phyloP scores from a whole-genome alignment of 306 rosid species.

The Prosopis cineraria region DNA sequence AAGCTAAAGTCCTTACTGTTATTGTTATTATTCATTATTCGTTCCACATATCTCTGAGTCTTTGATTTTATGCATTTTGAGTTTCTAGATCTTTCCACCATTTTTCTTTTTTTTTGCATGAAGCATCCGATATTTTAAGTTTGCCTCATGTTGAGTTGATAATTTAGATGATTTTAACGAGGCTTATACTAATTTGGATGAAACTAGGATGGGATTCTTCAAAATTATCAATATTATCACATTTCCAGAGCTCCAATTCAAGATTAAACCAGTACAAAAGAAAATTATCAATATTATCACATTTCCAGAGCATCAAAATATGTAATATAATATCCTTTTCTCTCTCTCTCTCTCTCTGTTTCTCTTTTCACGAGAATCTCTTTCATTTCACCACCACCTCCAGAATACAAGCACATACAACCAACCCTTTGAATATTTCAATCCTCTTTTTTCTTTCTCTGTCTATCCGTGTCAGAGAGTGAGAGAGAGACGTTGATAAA shows the following conservation, averaged over 20 bases:
- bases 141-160: too few species aligned
- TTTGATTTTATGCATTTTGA: background rate
- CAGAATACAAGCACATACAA: conserved; percentile 3
- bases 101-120: too few species aligned
- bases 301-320: too few species aligned
- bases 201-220: too few species aligned
- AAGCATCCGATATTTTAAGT: too few species aligned
- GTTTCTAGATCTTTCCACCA: too few species aligned
- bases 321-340: background rate
- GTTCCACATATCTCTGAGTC: background rate
- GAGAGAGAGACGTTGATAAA: background rate
- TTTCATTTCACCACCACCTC: conserved; percentile 7
- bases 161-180: too few species aligned
- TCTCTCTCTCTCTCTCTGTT: background rate
- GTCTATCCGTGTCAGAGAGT: background rate
- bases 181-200: too few species aligned
- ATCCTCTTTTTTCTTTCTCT: background rate
- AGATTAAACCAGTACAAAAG: too few species aligned
- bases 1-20: background rate
- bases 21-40: background rate
- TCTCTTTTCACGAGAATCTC: conserved; percentile 9
- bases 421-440: conserved; percentile 5
- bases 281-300: too few species aligned
- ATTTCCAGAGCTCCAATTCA: too few species aligned
- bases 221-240: too few species aligned